Conservation (phyloP, 2,329 filamentous ascomycete species). For the Arachnomyces sp. region DNA sequence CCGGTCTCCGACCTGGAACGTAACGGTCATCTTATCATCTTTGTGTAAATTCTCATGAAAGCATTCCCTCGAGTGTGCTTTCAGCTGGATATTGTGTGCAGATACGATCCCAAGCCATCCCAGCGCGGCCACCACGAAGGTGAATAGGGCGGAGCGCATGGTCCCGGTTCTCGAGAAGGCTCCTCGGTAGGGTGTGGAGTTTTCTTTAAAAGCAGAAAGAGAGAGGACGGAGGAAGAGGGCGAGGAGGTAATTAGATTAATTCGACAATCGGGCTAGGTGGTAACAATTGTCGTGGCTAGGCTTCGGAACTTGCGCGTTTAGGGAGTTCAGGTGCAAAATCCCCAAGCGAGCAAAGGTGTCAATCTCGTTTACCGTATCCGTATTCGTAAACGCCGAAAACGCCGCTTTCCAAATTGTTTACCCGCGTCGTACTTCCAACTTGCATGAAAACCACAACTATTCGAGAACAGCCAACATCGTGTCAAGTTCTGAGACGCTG, state of each 20-base stretch:
- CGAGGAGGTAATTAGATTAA: background rate
- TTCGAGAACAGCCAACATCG: no score
- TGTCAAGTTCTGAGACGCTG: no score
- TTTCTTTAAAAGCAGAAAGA: background rate
- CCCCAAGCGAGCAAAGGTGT: constrained; percentile 1
- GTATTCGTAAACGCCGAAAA: no score
- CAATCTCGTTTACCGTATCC: no score
- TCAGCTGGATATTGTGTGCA: constrained; percentile 94
- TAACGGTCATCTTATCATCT: constrained; percentile 97
- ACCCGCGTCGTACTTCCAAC: no score
- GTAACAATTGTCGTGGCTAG: no score
- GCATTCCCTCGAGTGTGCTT: constrained; percentile 89
- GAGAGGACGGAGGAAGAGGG: background rate
- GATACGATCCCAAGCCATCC: constrained; percentile 52
- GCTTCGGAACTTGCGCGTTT: background rate
- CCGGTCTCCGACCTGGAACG: constrained; percentile 93
- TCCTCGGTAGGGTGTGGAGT: background rate
- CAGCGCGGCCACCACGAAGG: constrained; percentile 46
- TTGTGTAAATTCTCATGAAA: constrained; percentile 90
- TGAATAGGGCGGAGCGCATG: constrained; percentile 36
- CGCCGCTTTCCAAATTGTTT: no score
- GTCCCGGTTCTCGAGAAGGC: constrained; percentile 7
- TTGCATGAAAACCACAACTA: no score
- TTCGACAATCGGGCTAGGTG: background rate
- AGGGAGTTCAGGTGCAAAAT: constrained; percentile 1